A percentile compares a stretch with the other conserved stretches of the same genome.
These are phyloP conservation scores for Annulohypoxylon stygium DNA, from an alignment of 495 filamentous ascomycete genomes.

Conservation along the genomic window DNA sequence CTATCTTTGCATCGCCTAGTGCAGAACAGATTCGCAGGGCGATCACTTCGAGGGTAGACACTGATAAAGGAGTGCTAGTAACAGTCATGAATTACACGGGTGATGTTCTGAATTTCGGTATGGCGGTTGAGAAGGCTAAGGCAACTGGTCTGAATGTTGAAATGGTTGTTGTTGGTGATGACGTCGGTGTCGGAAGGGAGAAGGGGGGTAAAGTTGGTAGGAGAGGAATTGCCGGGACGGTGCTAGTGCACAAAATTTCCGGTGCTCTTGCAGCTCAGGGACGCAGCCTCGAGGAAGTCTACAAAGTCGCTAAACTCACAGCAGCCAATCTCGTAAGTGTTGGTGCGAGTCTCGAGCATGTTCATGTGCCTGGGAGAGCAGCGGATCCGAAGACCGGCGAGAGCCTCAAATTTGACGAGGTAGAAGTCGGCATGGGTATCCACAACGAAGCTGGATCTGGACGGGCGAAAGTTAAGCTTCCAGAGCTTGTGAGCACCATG, in stretches of 20 bases:
- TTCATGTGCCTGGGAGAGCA: constrained; percentile 88
- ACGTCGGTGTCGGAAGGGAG: constrained; percentile 88
- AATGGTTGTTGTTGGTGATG: constrained; percentile 96
- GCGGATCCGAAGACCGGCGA: constrained; percentile 59
- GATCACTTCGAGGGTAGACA: constrained; percentile 77
- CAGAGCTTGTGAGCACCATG: constrained; percentile 81
- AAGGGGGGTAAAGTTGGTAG: constrained; percentile 92
- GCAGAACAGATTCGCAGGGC: constrained; percentile 88
- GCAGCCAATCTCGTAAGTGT: constrained; percentile 85
- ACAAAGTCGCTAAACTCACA: constrained; percentile 75
- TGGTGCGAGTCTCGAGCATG: constrained; percentile 87
- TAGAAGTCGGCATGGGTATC: constrained; percentile 98
- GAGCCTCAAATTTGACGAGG: constrained; percentile 73
- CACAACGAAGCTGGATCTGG: constrained; percentile 95
- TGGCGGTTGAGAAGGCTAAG: constrained; percentile 92
- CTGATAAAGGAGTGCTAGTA: constrained; percentile 78
- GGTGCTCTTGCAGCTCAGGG: constrained; percentile 87
- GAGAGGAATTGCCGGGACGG: constrained; percentile 91
- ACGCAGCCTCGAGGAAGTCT: constrained; percentile 73
- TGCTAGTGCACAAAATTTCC: constrained; percentile 88
- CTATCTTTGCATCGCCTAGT: constrained; percentile 90
- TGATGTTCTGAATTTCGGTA: constrained; percentile 96
- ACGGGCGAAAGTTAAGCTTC: constrained; percentile 73
- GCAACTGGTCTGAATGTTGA: constrained; percentile 84
- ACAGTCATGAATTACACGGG: constrained; percentile 78